A percentile compares a stretch with the other conserved stretches of the same genome.
Conservation (phyloP, 2,329 filamentous ascomycete genomes). For the Xylariaceae sp. region DNA sequence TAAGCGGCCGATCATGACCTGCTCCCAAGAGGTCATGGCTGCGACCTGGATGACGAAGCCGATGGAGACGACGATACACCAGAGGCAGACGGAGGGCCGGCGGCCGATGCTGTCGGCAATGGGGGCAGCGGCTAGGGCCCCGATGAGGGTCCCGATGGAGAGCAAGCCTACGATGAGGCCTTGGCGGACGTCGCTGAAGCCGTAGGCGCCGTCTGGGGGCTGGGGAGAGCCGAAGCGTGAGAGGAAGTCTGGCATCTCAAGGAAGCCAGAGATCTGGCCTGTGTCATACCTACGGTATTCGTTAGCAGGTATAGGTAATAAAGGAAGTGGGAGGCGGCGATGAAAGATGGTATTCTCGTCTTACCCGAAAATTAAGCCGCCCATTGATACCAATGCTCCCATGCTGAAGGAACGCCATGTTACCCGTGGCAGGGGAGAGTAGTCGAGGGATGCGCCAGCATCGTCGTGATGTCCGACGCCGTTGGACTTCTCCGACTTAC, state of each 20-base stretch:
- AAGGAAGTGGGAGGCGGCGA: background rate
- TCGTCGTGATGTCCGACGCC: slow-evolving; percentile 13
- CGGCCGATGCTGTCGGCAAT: slow-evolving; percentile 64
- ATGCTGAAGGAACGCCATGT: slow-evolving; percentile 11
- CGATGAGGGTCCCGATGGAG: slow-evolving; percentile 57
- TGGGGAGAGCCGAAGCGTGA: slow-evolving; percentile 43
- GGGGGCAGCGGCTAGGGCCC: slow-evolving; percentile 55
- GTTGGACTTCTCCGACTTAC: slow-evolving; percentile 31
- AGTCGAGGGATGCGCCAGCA: slow-evolving; percentile 37
- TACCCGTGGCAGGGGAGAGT: slow-evolving; percentile 31
- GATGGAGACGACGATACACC: slow-evolving; percentile 56
- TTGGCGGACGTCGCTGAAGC: slow-evolving; percentile 50
- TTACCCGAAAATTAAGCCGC: slow-evolving; percentile 15
- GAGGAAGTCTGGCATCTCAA: slow-evolving; percentile 54
- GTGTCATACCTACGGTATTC: slow-evolving; percentile 40
- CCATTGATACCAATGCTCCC: slow-evolving; percentile 15
- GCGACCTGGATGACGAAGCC: slow-evolving; percentile 67
- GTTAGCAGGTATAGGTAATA: background rate
- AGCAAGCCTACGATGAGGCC: slow-evolving; percentile 57
- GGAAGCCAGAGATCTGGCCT: slow-evolving; percentile 52
- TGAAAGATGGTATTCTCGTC: too few species aligned
- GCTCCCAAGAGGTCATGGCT: slow-evolving; percentile 52
- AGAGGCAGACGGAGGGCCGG: slow-evolving; percentile 57
- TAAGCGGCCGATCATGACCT: slow-evolving; percentile 61
- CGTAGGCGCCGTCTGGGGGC: slow-evolving; percentile 31